Percentiles rank a stretch among this genome's conserved stretches.
These are phyloP conservation scores for Aspergillus luchuensis DNA, from an alignment of 2,329 filamentous ascomycete species.

Conservation along the genomic window DNA sequence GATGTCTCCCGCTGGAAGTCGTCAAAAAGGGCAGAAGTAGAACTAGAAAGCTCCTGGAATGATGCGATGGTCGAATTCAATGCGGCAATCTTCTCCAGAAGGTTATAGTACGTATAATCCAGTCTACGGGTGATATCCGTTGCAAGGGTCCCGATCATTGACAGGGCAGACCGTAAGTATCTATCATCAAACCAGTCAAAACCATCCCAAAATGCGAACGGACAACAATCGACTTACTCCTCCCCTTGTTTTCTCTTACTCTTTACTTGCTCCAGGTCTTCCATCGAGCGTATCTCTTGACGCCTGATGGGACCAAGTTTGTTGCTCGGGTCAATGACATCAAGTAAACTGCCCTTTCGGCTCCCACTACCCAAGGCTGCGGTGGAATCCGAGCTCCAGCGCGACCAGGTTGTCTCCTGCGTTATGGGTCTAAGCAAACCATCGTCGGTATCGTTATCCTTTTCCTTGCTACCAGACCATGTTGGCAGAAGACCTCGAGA, in stretches of 20 bases:
- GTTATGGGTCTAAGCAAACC: conserved; percentile 34
- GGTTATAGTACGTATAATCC: conserved; percentile 52
- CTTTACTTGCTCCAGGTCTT: conserved; percentile 39
- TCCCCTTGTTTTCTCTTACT: conserved; percentile 77
- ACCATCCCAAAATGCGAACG: background rate
- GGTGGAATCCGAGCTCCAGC: conserved; percentile 39
- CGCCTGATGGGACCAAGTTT: conserved; percentile 30
- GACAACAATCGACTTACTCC: conserved; percentile 59
- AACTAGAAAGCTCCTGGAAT: conserved; percentile 45
- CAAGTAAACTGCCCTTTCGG: conserved; percentile 33
- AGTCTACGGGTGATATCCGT: conserved; percentile 49
- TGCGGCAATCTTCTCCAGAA: conserved; percentile 47
- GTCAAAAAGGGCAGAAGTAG: conserved; percentile 38
- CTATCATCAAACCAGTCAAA: conserved; percentile 20
- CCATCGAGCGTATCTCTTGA: conserved; percentile 35
- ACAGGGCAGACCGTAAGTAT: conserved; percentile 38
- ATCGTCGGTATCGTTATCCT: conserved; percentile 34
- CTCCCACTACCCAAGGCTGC: conserved; percentile 25
- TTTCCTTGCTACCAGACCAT: conserved; percentile 32
- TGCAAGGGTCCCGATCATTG: conserved; percentile 39
- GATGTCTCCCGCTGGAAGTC: conserved; percentile 43
- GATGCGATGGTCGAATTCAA: conserved; percentile 44
- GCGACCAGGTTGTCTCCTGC: conserved; percentile 34
- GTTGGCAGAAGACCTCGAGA: conserved; percentile 36
- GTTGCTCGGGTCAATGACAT: conserved; percentile 30